Base-by-base conservation (phyloP, 208 protist genomes). In the Crithidia bombi region DNA sequence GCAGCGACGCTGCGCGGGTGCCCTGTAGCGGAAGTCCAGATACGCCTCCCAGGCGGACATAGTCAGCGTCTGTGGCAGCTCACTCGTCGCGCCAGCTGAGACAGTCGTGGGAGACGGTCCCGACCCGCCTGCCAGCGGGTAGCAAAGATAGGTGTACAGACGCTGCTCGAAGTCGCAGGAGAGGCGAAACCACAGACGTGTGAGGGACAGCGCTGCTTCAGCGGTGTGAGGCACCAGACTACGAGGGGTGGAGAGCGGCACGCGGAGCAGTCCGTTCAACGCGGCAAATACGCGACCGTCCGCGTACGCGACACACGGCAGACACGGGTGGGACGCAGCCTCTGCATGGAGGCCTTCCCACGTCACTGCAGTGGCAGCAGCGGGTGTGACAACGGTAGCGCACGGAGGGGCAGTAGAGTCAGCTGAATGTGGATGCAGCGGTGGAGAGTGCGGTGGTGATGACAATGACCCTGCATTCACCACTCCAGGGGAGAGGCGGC, bases 101-200 rank as follows among this genome's bases (percentile, higher is more conserved):
- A 49, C 28, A 15, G 50, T 30, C 25, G 21, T 6, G 10, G 26
- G n/a, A 15, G 28, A 23, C 32, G 32, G 9, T 5, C 35, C 36
- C 10, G 47, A 12, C 54, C 64, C 71, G 12, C 71, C 71, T 21
- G 71, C 71, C 26, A 76, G 56, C 2, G 71, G 63, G 36, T 66
- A 76, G 38, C 63, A 69, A 44, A 76, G 21, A 30, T 62, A 76
- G 26, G 21, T 33, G 56, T 66, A 38, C 30, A 76, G 44, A 14
- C 26, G 25, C 11, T 33, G 11, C 47, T 76, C 71, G 12, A 76
- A 65, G 3, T 10, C 23, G 1, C 41, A 0, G n/a, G 65, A n/a
- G 35, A 76, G 43, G 21, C 38, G 11, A 46, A 39, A 44, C 2
- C 19, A 19, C n/a, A 33, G 17, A 2, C 17, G 19, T 19, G 23